Evolutionary conservation across 108 stramenopile species (phyloP).

Genomic region (Thalassiosira profunda): DNA sequence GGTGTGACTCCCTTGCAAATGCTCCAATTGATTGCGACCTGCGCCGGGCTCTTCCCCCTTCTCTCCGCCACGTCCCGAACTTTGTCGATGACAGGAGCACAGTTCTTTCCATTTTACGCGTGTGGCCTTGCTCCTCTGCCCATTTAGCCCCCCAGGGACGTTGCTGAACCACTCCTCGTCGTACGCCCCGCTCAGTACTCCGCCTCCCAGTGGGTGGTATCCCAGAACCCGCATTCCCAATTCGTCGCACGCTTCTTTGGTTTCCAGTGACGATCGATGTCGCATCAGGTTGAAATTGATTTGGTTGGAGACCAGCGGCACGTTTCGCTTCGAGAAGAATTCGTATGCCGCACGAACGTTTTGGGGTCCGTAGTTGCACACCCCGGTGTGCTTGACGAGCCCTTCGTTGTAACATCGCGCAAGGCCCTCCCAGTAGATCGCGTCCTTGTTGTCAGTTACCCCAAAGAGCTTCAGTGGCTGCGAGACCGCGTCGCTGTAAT

Average conservation of each 20-base stretch:
- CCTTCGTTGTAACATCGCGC: constrained; percentile 70
- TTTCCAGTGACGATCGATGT: no score
- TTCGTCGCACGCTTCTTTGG: constrained; percentile 56
- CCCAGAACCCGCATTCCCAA: constrained; percentile 70
- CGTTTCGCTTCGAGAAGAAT: constrained; percentile 60
- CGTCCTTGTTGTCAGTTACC: no score
- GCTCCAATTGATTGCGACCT: no score
- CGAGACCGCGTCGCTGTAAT: constrained; percentile 75
- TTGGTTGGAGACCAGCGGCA: constrained; percentile 70
- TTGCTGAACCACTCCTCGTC: no score
- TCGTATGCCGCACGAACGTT: constrained; percentile 65
- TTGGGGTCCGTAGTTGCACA: constrained; percentile 78
- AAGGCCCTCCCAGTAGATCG: constrained; percentile 82
- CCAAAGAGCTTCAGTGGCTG: no score
- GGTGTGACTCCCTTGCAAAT: no score
- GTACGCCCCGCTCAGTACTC: constrained; percentile 77
- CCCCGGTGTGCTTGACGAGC: constrained; percentile 70
- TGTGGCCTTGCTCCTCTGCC: no score
- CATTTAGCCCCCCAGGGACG: no score
- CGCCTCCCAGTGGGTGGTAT: constrained; percentile 76
- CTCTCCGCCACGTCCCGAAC: no score
- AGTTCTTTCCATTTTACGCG: no score
- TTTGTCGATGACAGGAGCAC: no score
- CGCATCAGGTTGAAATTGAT: constrained; percentile 69
- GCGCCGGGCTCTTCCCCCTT: no score